These are phyloP conservation scores for Tuber borchii DNA, from an alignment of 495 filamentous ascomycete genomes.

Conservation along the genomic window DNA sequence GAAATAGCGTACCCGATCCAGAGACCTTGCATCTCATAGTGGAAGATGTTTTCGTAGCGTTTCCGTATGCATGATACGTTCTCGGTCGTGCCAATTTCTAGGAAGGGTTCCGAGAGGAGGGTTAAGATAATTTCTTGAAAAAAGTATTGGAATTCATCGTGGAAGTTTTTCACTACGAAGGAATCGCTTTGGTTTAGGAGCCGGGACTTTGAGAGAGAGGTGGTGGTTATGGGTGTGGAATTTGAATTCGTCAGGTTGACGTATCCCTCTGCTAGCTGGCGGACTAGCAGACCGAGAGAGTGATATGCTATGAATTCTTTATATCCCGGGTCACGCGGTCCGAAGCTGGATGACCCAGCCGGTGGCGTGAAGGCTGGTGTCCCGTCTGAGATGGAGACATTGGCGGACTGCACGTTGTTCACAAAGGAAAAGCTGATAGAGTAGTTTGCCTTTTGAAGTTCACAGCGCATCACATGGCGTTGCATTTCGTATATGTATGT, in stretches of 20 bases:
- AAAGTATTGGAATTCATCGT: constrained; percentile 28
- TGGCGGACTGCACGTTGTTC: constrained; percentile 17
- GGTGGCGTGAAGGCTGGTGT: constrained; percentile 10
- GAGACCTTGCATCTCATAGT: constrained; percentile 39
- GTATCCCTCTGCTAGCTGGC: constrained; percentile 40
- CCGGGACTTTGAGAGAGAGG: constrained; percentile 41
- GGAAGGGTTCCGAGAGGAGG: constrained; percentile 42
- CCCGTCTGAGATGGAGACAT: constrained; percentile 6
- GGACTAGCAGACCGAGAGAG: constrained; percentile 38
- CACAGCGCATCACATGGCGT: constrained; percentile 42
- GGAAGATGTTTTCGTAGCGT: constrained; percentile 40
- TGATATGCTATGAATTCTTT: constrained; percentile 42
- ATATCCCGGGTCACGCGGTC: constrained; percentile 24
- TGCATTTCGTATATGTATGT: constrained; percentile 38
- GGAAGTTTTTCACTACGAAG: constrained; percentile 38
- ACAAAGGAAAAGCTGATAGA: constrained; percentile 15
- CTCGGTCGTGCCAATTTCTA: constrained; percentile 36
- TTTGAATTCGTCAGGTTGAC: constrained; percentile 33
- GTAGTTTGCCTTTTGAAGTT: constrained; percentile 42
- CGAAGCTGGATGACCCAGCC: not conserved
- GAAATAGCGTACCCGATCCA: constrained; percentile 46
- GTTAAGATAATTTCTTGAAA: constrained; percentile 45
- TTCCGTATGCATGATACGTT: constrained; percentile 33
- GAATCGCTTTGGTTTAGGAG: constrained; percentile 35
- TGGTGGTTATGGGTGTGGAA: constrained; percentile 38